Evolutionary conservation across 1,139 yeast species (phyloP).

Genomic region (Kodamaea anthophila): DNA sequence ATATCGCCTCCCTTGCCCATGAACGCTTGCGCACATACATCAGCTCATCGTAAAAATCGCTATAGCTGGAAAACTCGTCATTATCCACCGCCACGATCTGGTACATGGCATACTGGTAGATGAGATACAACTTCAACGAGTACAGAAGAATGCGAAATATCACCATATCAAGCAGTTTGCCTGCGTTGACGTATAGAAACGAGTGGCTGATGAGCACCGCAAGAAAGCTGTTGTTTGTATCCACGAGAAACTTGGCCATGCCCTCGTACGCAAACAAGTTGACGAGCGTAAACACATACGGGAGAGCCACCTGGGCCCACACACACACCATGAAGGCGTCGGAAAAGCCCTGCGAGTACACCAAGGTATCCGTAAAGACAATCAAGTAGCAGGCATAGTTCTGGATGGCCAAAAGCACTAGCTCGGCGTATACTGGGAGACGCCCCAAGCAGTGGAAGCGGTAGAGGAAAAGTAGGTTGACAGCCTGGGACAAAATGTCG

Average conservation of each 20-base stretch:
- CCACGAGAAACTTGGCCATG: constrained; percentile 11
- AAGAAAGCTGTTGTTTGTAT: constrained; percentile 22
- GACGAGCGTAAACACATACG: constrained; percentile 14
- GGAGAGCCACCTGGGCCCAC: constrained; percentile 14
- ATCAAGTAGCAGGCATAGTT: constrained; percentile 13
- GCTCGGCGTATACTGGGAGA: constrained; percentile 11
- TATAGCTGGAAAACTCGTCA: constrained; percentile 3
- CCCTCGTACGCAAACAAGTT: constrained; percentile 10
- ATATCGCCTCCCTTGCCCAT: background rate
- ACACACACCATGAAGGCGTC: constrained; percentile 9
- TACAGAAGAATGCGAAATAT: constrained; percentile 14
- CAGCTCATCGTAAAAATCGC: constrained; percentile 4
- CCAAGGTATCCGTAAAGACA: constrained; percentile 8
- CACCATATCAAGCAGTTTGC: constrained; percentile 2
- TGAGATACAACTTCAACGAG: constrained; percentile 22
- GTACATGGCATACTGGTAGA: constrained; percentile 21
- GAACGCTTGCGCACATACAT: background rate
- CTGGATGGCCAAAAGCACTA: constrained; percentile 12
- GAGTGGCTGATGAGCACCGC: constrained; percentile 26
- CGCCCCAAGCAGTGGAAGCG: constrained; percentile 13
- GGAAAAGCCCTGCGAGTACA: constrained; percentile 8
- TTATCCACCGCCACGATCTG: constrained; percentile 14
- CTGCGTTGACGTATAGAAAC: constrained; percentile 15
- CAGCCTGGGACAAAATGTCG: constrained; percentile 17
- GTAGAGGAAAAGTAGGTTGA: constrained; percentile 18